A percentile compares a stretch with the other conserved stretches of the same genome.
phyloP scores from a whole-genome alignment of 2,329 filamentous ascomycete genomes.

The Dactylella cylindrospora region DNA sequence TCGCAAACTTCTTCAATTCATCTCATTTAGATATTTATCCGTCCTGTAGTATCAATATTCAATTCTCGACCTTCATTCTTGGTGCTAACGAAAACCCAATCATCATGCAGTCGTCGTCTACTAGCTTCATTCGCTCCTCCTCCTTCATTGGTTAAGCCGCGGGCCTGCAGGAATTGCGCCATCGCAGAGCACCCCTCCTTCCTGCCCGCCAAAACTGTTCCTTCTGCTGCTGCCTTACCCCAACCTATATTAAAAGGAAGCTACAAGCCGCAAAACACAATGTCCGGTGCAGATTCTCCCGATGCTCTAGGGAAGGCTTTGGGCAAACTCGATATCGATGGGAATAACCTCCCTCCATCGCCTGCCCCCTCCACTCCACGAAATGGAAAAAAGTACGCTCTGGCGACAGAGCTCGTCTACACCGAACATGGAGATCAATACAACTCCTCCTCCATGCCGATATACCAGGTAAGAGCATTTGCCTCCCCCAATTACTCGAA shows the following conservation, averaged over 20 bases:
- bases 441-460: constrained; percentile 91
- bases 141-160: constrained; percentile 2
- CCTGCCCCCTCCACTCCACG: constrained; percentile 89
- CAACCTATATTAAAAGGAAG: background rate
- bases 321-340: constrained; percentile 72
- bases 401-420: constrained; percentile 94
- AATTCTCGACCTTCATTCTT: too few relatives aligned
- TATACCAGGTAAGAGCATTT: constrained; percentile 84
- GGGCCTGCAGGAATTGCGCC: constrained; percentile 9
- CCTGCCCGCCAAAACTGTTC: too few relatives aligned
- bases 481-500: too few relatives aligned
- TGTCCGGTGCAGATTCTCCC: constrained; percentile 9
- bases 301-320: constrained; percentile 57
- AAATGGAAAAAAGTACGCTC: constrained; percentile 82
- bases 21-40: too few relatives aligned
- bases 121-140: background rate
- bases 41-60: too few relatives aligned
- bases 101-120: background rate
- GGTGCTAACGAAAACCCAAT: background rate
- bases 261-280: background rate
- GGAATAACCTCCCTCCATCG: constrained; percentile 83
- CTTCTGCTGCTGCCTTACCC: background rate
- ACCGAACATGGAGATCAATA: constrained; percentile 97
- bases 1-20: too few relatives aligned
- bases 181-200: background rate